Conservation (phyloP, 164 flowering plant species). For the Cinnamomum chago region DNA sequence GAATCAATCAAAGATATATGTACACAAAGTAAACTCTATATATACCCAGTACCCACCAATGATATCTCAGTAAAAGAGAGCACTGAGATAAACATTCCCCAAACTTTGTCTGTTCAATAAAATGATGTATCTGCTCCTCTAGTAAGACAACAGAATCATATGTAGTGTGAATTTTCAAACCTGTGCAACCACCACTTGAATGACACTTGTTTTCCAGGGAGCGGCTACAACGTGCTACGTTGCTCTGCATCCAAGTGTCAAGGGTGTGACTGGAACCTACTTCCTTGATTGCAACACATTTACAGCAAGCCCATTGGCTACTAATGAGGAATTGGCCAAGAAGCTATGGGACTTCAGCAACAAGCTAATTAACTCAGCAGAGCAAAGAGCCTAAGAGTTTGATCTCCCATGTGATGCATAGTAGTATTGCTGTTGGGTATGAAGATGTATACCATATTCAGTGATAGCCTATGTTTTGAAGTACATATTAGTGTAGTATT, state of each 20-base stretch:
- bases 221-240: conserved; percentile 92
- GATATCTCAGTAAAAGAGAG: no score
- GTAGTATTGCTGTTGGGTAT: no score
- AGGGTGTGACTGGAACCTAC: conserved; percentile 78
- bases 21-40: no score
- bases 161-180: no score
- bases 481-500: neutral
- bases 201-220: conserved; percentile 44
- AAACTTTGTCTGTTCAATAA: no score
- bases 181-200: no score
- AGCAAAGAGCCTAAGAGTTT: conserved; percentile 2
- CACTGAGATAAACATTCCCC: no score
- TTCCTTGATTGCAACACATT: conserved; percentile 75
- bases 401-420: neutral
- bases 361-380: conserved; percentile 42
- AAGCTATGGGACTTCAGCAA: conserved; percentile 90
- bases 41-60: no score
- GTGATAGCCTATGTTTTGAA: neutral
- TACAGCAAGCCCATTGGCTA: conserved; percentile 50
- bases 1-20: no score
- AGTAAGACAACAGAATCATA: no score
- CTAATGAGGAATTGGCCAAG: conserved; percentile 43
- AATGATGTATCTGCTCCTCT: no score
- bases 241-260: conserved; percentile 75
- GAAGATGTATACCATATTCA: no score